phyloP scores from a whole-genome alignment of 805 yeast species.

The Cyberlindnera nakhonratchasimensis region DNA sequence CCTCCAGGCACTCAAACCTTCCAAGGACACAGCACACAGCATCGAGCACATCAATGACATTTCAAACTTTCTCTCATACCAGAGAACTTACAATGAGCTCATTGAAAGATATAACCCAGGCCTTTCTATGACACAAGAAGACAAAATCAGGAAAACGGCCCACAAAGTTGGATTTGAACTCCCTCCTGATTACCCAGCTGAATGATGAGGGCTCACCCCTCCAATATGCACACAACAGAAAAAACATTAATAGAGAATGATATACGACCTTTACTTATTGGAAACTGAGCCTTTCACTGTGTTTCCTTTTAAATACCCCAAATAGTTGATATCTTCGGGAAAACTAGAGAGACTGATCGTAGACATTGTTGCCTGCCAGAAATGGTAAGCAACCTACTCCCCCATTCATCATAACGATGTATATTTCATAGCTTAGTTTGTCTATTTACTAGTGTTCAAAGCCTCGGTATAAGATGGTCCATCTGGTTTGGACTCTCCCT shows the following conservation, averaged over 20 bases:
- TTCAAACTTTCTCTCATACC: constrained; percentile 60
- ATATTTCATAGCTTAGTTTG: background rate
- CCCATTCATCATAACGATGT: too few relatives aligned
- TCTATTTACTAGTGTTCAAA: constrained; percentile 3
- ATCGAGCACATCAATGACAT: constrained; percentile 53
- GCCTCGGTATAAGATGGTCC: constrained; percentile 9
- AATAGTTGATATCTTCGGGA: too few relatives aligned
- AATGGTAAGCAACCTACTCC: too few relatives aligned
- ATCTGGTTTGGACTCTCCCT: constrained; percentile 3
- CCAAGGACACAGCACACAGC: constrained; percentile 20
- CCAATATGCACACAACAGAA: background rate
- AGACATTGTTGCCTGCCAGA: too few relatives aligned
- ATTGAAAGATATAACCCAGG: constrained; percentile 88
- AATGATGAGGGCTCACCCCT: background rate
- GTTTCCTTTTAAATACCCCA: too few relatives aligned
- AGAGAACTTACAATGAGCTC: constrained; percentile 72
- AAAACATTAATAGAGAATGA: background rate
- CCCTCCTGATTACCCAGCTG: constrained; percentile 34
- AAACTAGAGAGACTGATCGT: too few relatives aligned
- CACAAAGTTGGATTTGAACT: constrained; percentile 80
- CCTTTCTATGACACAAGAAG: constrained; percentile 68
- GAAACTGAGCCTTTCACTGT: too few relatives aligned
- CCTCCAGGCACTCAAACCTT: constrained; percentile 14
- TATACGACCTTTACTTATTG: background rate
- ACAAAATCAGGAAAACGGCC: constrained; percentile 77